Evolutionary conservation across 2,329 filamentous ascomycete genomes (phyloP), one percentile per base, ranked within the genome.

Genomic region (Cladophialophora exuberans): DNA sequence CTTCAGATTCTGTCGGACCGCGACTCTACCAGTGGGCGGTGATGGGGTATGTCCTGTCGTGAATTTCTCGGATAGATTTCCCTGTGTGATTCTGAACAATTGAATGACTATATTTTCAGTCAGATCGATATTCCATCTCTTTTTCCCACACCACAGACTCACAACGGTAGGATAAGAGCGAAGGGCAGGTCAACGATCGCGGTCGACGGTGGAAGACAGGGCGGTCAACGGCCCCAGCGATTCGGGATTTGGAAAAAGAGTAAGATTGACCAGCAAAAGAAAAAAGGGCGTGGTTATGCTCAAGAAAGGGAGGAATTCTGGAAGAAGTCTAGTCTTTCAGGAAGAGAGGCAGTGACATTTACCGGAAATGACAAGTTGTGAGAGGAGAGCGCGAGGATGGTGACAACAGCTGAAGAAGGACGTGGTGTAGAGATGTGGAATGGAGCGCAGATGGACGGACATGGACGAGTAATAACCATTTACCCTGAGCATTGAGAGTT

Each of bases 221-320:
- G 47, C 50, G 54, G 57, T 56, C 57, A 54, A 59, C 39, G 44
- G 57, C 52, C 38, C 44, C 45, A 48, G 53, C 17, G 46, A 54
- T 33, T 42, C 46, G 26, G 36, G 43, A 31, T 45, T n/a, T n/a
- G n/a, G n/a, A 20, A 41, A 46, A 23, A 52, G 31, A 36, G 46
- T 43, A 53, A 51, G 44, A 60, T 60, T 60, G 57, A 50, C 57
- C 57, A 60, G 57, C 57, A 57, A 57, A 50, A 57, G 31, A 52
- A n/a, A n/a, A n/a, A 47, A 31, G 45, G 55, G 35, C 15, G 39
- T 31, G 50, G 45, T 36, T 54, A 54, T 60, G 54, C 57, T 51
- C 57, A 56, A 49, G 46, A 49, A 39, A 23, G 33, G 30, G 46
- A 49, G 39, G 30, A 30, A 4, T 39, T 11, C 33, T 46, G 36